A percentile compares a stretch with the other conserved stretches of the same genome.
These are phyloP conservation scores for Cyclospora cayetanensis DNA, from an alignment of 169 alveolate species.

Conservation along the genomic window DNA sequence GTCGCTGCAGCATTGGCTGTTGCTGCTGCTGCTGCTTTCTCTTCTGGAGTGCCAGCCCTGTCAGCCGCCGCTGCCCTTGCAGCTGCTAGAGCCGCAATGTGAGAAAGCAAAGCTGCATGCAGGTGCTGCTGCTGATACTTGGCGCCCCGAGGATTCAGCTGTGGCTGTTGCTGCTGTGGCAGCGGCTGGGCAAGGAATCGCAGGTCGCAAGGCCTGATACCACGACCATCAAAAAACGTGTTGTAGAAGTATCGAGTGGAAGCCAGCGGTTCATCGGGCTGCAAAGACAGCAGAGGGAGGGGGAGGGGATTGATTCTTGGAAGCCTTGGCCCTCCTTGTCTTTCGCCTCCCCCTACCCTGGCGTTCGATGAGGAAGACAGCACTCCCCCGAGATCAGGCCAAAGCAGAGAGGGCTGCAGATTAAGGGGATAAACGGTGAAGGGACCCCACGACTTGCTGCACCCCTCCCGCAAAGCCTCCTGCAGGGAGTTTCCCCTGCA, in stretches of 20 bases:
- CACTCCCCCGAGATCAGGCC: background rate
- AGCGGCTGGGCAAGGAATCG: slow-evolving; percentile 4
- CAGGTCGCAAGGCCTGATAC: slow-evolving; percentile 17
- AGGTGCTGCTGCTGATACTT: slow-evolving; percentile 15
- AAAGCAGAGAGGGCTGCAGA: slow-evolving; percentile 39
- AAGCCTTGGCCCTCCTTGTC: background rate
- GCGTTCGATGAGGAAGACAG: background rate
- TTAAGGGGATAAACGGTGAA: background rate
- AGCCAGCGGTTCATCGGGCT: background rate
- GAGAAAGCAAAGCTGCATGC: background rate
- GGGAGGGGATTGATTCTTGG: background rate
- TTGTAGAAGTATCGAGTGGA: slow-evolving; percentile 2
- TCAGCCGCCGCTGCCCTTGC: background rate
- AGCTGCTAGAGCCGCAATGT: slow-evolving; percentile 6
- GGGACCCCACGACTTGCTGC: slow-evolving; percentile 42
- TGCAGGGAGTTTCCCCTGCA: background rate
- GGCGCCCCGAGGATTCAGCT: background rate
- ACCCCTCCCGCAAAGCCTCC: slow-evolving; percentile 24
- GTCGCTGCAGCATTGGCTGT: background rate
- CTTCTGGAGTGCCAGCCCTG: background rate
- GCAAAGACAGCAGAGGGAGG: slow-evolving; percentile 3
- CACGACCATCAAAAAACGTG: slow-evolving; percentile 1
- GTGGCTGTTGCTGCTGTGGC: slow-evolving; percentile 28
- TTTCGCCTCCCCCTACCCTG: background rate
- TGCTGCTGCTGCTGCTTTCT: background rate